A percentile compares a stretch with the other conserved stretches of the same genome.
phyloP scores from a whole-genome alignment of 441 rosid species.

The Macaranga tanarius region DNA sequence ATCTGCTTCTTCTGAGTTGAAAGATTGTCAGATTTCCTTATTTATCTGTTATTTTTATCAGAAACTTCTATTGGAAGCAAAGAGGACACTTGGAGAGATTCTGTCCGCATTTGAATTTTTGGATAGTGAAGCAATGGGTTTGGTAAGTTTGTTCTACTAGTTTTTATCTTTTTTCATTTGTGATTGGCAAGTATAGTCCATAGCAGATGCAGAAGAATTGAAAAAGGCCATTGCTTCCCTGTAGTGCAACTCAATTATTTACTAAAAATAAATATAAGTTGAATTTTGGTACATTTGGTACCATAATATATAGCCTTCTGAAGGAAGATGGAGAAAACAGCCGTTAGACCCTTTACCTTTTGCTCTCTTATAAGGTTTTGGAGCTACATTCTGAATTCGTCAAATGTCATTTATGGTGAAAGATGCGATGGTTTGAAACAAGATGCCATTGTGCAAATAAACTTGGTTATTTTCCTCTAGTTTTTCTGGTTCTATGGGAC shows the following conservation, averaged over 20 bases:
- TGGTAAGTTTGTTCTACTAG: constrained; percentile 45
- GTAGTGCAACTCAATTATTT: neutral
- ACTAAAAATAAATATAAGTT: neutral
- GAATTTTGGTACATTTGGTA: neutral
- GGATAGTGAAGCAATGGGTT: constrained; percentile 70
- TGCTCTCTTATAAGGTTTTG: neutral
- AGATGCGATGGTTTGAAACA: neutral
- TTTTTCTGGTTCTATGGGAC: neutral
- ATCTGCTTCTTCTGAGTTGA: neutral
- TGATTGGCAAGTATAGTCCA: neutral
- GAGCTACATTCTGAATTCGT: neutral
- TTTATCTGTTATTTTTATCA: constrained; percentile 31
- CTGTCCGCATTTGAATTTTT: constrained; percentile 88
- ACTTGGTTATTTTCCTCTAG: neutral
- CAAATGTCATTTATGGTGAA: neutral
- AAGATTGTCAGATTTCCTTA: constrained; percentile 10
- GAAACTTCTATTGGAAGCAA: constrained; percentile 87
- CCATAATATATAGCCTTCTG: neutral
- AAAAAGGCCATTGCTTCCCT: neutral
- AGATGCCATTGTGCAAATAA: neutral
- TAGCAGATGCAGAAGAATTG: neutral
- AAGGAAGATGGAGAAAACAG: neutral
- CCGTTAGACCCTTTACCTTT: neutral
- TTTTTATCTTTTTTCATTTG: neutral
- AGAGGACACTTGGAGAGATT: constrained; percentile 87